phyloP scores from a whole-genome alignment of 495 filamentous ascomycete species.

The Massariosphaeria phaeospora region DNA sequence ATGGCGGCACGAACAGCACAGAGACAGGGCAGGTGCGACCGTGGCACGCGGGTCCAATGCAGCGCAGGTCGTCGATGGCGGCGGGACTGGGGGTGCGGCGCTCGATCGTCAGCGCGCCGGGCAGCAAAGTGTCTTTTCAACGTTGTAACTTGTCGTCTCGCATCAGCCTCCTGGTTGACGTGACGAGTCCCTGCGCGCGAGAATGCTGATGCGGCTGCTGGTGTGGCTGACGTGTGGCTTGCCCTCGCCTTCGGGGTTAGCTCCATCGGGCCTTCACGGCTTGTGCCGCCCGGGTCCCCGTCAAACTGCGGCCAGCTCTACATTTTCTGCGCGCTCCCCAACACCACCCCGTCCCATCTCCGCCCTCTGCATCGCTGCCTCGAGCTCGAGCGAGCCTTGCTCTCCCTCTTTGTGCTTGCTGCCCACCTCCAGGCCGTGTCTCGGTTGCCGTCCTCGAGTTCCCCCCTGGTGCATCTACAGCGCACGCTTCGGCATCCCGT shows the following conservation, averaged over 20 bases:
- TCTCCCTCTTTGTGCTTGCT: conserved; percentile 2
- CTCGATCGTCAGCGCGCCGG: neutral
- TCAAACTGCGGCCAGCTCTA: neutral
- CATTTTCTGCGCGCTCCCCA: conserved; percentile 3
- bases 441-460: neutral
- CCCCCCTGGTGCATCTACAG: neutral
- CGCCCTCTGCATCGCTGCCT: neutral
- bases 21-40: neutral
- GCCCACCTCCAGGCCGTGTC: neutral
- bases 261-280: neutral
- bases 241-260: neutral
- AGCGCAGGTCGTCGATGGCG: neutral
- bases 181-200: conserved; percentile 1
- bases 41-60: neutral
- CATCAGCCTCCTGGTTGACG: conserved; percentile 19
- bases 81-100: neutral
- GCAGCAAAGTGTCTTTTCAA: conserved; percentile 24
- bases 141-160: too few species aligned
- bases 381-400: conserved; percentile 7
- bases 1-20: conserved; percentile 19
- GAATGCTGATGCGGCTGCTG: neutral
- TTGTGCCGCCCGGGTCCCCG: neutral
- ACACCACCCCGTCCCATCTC: conserved; percentile 10
- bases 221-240: conserved; percentile 7
- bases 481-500: conserved; percentile 23